Conservation (phyloP, 371 early-diverging fungal species). For the Basidiobolus meristosporus region DNA sequence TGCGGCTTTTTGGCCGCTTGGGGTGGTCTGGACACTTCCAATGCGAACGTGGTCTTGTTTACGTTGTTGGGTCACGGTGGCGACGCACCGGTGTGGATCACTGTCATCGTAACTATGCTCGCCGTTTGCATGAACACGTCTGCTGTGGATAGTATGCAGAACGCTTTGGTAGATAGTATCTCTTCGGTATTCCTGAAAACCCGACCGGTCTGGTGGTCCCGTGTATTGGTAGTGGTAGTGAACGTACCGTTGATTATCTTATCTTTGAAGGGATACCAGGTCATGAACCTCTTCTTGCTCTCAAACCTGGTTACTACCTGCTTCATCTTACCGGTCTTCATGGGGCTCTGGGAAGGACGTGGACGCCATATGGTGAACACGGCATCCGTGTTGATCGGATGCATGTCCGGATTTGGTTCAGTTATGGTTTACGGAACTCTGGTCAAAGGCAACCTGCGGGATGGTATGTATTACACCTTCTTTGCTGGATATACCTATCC, state of each 20-base stretch:
- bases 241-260: conserved; percentile 29
- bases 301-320: conserved; percentile 27
- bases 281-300: conserved; percentile 22
- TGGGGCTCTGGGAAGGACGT: conserved; percentile 17
- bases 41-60: conserved; percentile 18
- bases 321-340: conserved; percentile 19
- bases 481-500: conserved; percentile 17
- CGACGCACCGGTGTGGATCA: conserved; percentile 15
- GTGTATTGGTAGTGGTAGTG: conserved; percentile 19
- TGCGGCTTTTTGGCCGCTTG: conserved; percentile 27
- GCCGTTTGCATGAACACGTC: conserved; percentile 30
- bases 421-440: conserved; percentile 15
- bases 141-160: conserved; percentile 30
- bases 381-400: conserved; percentile 16
- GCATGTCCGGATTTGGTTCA: conserved; percentile 17
- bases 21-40: conserved; percentile 14
- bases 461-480: conserved; percentile 17
- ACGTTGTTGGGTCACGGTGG: conserved; percentile 15
- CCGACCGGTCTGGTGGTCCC: conserved; percentile 16
- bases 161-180: conserved; percentile 25
- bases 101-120: conserved; percentile 12
- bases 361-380: conserved; percentile 8
- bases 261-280: conserved; percentile 13
- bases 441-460: conserved; percentile 10
- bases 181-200: conserved; percentile 18